phyloP scores from a whole-genome alignment of 2,329 filamentous ascomycete species.

The Fusarium scirpi region DNA sequence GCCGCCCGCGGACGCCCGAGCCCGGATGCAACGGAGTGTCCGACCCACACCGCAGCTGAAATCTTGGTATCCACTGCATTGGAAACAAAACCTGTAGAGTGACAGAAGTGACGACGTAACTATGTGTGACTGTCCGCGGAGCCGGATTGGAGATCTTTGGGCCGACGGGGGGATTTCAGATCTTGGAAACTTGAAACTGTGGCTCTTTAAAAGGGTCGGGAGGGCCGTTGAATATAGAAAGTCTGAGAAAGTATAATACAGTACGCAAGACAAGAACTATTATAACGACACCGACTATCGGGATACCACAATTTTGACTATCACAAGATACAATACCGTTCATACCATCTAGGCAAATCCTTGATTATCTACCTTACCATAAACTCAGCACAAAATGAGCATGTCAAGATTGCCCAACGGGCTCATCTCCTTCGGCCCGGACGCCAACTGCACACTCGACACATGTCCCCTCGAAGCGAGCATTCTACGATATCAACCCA shows the following conservation, averaged over 20 bases:
- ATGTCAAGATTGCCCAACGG: conserved; percentile 36
- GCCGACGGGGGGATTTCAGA: conserved; percentile 2
- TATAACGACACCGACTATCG: background rate
- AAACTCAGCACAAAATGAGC: conserved; percentile 1
- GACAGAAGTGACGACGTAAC: conserved; percentile 13
- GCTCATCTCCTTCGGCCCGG: conserved; percentile 41
- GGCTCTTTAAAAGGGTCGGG: conserved; percentile 7
- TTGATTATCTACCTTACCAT: no score
- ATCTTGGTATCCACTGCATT: conserved; percentile 15
- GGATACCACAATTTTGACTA: background rate
- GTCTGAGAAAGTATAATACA: background rate
- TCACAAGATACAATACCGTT: background rate
- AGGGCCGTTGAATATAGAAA: background rate
- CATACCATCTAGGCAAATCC: background rate
- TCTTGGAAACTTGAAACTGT: conserved; percentile 5
- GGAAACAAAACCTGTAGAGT: background rate
- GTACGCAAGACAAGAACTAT: background rate
- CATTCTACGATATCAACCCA: conserved; percentile 42
- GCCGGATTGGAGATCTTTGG: background rate
- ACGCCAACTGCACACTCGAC: conserved; percentile 45
- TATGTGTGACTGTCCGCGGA: conserved; percentile 2
- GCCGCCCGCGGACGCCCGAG: conserved; percentile 17
- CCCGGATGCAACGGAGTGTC: background rate
- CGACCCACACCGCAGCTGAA: conserved; percentile 10
- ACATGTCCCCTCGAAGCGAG: conserved; percentile 43